Evolutionary conservation across 768 basidiomycete genomes (phyloP).

Genomic region (Boletus rubescentipes): DNA sequence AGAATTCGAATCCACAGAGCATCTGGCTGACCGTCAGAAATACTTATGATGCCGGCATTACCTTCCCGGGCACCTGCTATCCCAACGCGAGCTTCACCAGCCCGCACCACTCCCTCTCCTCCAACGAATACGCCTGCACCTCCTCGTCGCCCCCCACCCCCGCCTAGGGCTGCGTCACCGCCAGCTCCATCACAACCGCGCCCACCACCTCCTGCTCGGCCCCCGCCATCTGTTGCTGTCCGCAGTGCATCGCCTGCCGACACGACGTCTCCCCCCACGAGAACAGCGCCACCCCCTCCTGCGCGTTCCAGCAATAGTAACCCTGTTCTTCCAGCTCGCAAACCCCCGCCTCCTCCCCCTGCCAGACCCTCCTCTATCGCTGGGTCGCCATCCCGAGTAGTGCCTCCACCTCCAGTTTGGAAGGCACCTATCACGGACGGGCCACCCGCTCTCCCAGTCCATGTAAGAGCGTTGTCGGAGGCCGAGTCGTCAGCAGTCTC

Average conservation of each 20-base stretch:
- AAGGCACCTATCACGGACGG: constrained; percentile 31
- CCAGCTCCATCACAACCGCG: constrained; percentile 24
- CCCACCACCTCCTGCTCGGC: constrained; percentile 27
- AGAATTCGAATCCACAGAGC: no score
- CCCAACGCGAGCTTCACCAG: constrained; percentile 43
- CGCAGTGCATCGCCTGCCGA: constrained; percentile 23
- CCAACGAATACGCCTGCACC: constrained; percentile 20
- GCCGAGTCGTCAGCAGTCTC: constrained; percentile 35
- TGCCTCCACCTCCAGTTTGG: constrained; percentile 43
- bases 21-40: no score
- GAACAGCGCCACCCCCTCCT: constrained; percentile 26
- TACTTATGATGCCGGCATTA: no score
- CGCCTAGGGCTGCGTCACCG: constrained; percentile 31
- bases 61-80: constrained; percentile 41
- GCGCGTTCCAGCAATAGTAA: constrained; percentile 22
- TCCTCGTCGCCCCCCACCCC: constrained; percentile 34
- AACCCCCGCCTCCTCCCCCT: constrained; percentile 45
- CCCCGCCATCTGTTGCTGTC: constrained; percentile 28
- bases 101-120: constrained; percentile 33
- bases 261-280: constrained; percentile 13
- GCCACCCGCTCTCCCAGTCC: constrained; percentile 34
- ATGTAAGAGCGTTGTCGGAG: constrained; percentile 47
- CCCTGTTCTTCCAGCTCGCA: constrained; percentile 31
- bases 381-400: constrained; percentile 29
- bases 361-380: constrained; percentile 39